Evolutionary conservation across 83 land plant species (phyloP).

Genomic region (Diphasiastrum complanatum): DNA sequence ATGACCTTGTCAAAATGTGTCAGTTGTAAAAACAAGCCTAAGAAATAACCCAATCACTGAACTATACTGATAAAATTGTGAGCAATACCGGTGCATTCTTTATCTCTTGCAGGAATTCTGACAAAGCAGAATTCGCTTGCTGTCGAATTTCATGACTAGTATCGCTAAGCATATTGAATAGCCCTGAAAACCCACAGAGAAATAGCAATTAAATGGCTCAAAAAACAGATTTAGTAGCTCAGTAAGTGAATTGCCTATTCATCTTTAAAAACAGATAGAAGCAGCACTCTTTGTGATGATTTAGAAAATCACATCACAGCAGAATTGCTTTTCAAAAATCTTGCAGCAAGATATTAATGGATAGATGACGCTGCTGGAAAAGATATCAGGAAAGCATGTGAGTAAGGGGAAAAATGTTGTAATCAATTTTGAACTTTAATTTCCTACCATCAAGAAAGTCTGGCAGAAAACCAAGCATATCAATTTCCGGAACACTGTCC

Average conservation of each 20-base stretch:
- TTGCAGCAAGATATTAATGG: too few relatives aligned
- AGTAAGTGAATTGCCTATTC: too few relatives aligned
- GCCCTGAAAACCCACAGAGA: slow-evolving; percentile 66
- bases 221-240: too few relatives aligned
- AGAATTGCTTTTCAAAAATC: too few relatives aligned
- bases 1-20: background rate
- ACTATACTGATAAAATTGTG: background rate
- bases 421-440: background rate
- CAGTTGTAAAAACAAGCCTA: background rate
- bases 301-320: too few relatives aligned
- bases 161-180: slow-evolving; percentile 98
- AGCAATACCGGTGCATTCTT: slow-evolving; percentile 88
- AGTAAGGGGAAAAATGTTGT: background rate
- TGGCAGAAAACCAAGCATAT: slow-evolving; percentile 98
- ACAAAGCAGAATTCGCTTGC: slow-evolving; percentile 98
- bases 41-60: background rate
- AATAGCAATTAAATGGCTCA: too few relatives aligned
- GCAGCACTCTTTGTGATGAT: too few relatives aligned
- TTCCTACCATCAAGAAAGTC: slow-evolving; percentile 97
- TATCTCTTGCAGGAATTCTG: slow-evolving; percentile 95
- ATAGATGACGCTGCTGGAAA: too few relatives aligned
- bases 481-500: slow-evolving; percentile 99
- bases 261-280: too few relatives aligned
- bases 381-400: too few relatives aligned
- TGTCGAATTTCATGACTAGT: slow-evolving; percentile 95